Base-by-base conservation (phyloP, 202 grass and related monocot species). In the Eragrostis tef region DNA sequence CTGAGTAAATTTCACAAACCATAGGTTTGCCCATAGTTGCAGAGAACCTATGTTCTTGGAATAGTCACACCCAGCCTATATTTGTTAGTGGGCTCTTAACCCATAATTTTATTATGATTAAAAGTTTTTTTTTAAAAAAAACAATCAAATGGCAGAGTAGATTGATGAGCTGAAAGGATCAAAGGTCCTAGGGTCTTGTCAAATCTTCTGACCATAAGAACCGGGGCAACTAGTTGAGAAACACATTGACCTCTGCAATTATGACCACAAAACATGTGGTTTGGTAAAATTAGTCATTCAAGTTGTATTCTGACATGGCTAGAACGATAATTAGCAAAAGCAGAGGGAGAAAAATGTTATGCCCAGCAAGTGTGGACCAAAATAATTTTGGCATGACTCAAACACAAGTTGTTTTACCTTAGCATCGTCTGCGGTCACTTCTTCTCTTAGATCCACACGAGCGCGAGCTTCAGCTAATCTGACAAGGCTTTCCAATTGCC, bases 381-480 rank as follows among this genome's bases (percentile, higher is more conserved):
- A 82, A 60, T 20, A 63, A 31, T 62, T 71, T 64, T 26, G 52
- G 46, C 66, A 64, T 10, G 44, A 79, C 57, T 63, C 66, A 39
- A 78, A 74, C 9, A 53, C 24, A 5, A 29, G 2, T 39, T 61
- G 41, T 79, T 81, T 79, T 80, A 98, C 95, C 52, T 89, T 12
- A 14, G 95, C 95, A 83, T 98, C 95, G 80, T 93, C 53, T 83
- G 21, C 27, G 19, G 92, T 94, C 60, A 98, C 83, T 98, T 91
- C 92, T 56, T 89, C 88, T 87, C 95, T 89, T 70, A 98, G 88
- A 90, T 94, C 95, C 51, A 98, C 85, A 16, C 92, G 87, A 70
- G 95, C 95, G 64, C 92, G 92, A 73, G 95, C 95, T 85, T 94
- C 95, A 71, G 92, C 92, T 71, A 98, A 91, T 68, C 95, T 93